Base-by-base conservation (phyloP, 192 early-diverging fungal genomes). In the Kappamyces sp. region DNA sequence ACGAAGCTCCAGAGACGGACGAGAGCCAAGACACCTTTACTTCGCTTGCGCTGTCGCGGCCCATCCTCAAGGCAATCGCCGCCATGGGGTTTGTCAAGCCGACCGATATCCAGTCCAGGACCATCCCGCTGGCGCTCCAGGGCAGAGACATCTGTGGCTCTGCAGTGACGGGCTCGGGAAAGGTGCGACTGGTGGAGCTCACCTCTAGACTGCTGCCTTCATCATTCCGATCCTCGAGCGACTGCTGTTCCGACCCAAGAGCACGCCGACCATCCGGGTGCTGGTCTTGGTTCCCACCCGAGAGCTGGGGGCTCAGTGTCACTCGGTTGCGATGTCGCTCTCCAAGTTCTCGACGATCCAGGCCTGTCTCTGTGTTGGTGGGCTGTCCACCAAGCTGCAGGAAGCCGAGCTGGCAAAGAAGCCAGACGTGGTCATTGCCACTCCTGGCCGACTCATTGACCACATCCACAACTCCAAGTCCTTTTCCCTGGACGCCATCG, bases 61-160 rank as follows among this genome's bases (percentile, higher is more conserved):
- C 92, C 41, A 91, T 99, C 42, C 79, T 98, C 60, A 92, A 91
- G 64, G 93, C 90, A 0, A 80, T 99, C 46, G 76, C 91, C 3
- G 79, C 84, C 49, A 80, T 99, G 48, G 90, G 90, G 12, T 99
- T 93, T 66, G 68, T 84, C 36, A 87, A 94, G 69, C 95, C 97
- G 0, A 99, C 97, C 12, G 80, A 85, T 13, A 98, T 99, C 73
- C 97, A 99, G 78, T 75, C 82, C 31, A 78, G 80, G 36, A 84
- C 94, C 4, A 98, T 99, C 65, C 97, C 97, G 2, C 65, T 99
- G 15, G 92, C 91, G 4, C 75, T 99, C 36, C 85, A 95, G 61
- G 97, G 95, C 58, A 90, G 87, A 62, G 97, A 99, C 66, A 92
- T 99, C 55, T 98, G 95, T 70, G 97, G 93, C 70, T 89, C 92